These are phyloP conservation scores for Athelia sp. DNA, from an alignment of 1,284 basidiomycete genomes.

Conservation along the genomic window DNA sequence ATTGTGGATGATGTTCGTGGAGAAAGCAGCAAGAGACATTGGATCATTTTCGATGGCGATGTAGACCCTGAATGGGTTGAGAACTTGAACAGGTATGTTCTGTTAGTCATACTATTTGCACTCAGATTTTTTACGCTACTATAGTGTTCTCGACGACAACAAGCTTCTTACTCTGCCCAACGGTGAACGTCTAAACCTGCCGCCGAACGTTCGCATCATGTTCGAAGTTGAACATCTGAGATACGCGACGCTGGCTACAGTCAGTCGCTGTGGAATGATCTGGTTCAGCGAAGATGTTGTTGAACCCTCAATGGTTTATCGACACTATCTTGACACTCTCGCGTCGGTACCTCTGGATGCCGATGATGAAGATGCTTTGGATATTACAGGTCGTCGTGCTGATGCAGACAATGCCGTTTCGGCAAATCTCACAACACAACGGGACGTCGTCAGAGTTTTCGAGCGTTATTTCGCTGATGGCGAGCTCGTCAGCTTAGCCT, in stretches of 20 bases:
- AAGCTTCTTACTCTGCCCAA: conserved; percentile 97
- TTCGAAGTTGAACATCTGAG: conserved; percentile 99
- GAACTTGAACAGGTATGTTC: conserved; percentile 89
- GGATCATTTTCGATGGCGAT: conserved; percentile 99
- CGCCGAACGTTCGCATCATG: conserved; percentile 97
- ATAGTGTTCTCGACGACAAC: conserved; percentile 97
- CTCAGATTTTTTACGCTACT: conserved; percentile 8
- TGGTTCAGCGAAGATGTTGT: conserved; percentile 99
- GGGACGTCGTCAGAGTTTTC: conserved; percentile 73
- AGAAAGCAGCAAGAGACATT: conserved; percentile 94
- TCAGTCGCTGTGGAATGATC: conserved; percentile 99
- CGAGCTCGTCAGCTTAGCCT: conserved; percentile 77
- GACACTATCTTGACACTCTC: conserved; percentile 82
- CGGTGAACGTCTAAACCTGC: conserved; percentile 96
- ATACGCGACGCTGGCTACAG: conserved; percentile 96
- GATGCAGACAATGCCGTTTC: conserved; percentile 55
- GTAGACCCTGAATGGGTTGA: conserved; percentile 99
- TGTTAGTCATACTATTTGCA: background rate
- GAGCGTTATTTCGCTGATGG: conserved; percentile 81
- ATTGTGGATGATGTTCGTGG: conserved; percentile 99
- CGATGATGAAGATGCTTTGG: conserved; percentile 81
- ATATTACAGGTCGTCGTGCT: conserved; percentile 54
- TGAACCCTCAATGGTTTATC: conserved; percentile 87
- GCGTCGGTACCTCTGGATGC: conserved; percentile 79
- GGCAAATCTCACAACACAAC: conserved; percentile 74